phyloP scores from a whole-genome alignment of 1,284 basidiomycete genomes.

The Flammula alnicola region DNA sequence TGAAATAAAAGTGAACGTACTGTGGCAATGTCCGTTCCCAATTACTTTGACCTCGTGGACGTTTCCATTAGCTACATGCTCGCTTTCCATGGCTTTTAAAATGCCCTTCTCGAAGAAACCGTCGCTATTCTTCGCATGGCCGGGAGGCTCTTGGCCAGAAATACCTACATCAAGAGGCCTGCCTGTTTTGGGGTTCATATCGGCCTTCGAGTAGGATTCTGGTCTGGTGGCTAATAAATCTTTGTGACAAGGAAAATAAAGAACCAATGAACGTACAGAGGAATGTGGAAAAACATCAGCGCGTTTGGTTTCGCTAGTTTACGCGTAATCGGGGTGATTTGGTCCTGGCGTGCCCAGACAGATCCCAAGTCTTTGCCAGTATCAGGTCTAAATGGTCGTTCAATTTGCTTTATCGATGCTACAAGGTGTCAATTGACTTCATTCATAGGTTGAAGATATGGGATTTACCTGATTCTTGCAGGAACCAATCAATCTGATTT shows the following conservation, averaged over 20 bases:
- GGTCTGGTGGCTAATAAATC: constrained; percentile 43
- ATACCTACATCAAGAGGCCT: constrained; percentile 70
- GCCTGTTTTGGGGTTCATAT: constrained; percentile 60
- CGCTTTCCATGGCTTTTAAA: constrained; percentile 67
- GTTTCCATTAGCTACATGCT: constrained; percentile 53
- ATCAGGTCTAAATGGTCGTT: constrained; percentile 83
- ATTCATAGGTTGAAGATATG: background rate
- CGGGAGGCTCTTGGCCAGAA: constrained; percentile 60
- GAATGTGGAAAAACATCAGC: constrained; percentile 95
- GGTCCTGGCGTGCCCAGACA: constrained; percentile 63
- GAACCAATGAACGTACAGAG: constrained; percentile 62
- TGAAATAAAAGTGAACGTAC: constrained; percentile 43
- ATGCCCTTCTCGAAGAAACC: constrained; percentile 85
- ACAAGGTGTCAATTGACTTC: constrained; percentile 4
- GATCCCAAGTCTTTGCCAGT: constrained; percentile 68
- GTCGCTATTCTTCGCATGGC: constrained; percentile 72
- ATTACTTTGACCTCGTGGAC: constrained; percentile 80
- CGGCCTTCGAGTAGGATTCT: constrained; percentile 64
- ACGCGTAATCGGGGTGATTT: constrained; percentile 55
- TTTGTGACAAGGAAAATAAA: constrained; percentile 12
- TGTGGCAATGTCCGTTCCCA: constrained; percentile 87
- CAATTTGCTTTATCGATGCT: constrained; percentile 68
- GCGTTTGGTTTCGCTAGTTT: constrained; percentile 89
- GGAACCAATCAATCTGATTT: constrained; percentile 88
- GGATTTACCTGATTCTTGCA: constrained; percentile 68